Conservation (phyloP, 805 yeast genomes). For the Cyberlindnera americana region DNA sequence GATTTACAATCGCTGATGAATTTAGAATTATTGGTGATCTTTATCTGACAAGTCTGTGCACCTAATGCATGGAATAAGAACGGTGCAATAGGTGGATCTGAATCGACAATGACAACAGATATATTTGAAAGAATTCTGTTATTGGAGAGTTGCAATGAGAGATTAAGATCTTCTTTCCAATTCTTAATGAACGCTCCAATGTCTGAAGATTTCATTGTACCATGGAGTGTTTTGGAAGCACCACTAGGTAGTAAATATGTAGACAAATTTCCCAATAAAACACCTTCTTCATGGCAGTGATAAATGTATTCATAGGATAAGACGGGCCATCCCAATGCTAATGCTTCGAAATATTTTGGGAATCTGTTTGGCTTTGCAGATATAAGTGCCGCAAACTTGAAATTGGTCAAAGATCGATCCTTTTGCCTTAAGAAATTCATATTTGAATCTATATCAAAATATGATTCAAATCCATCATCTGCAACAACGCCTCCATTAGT, state of each 20-base stretch:
- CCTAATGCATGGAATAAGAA: conserved; percentile 47
- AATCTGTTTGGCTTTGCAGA: conserved; percentile 54
- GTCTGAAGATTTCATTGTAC: conserved; percentile 45
- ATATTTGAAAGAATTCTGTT: conserved; percentile 29
- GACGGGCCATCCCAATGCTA: conserved; percentile 86
- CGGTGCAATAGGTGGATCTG: conserved; percentile 31
- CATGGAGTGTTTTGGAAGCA: conserved; percentile 42
- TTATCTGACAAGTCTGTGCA: conserved; percentile 25
- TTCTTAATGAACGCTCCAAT: conserved; percentile 41
- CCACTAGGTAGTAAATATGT: conserved; percentile 73
- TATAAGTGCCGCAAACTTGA: conserved; percentile 62
- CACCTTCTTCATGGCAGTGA: conserved; percentile 39
- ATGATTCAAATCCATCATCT: conserved; percentile 31
- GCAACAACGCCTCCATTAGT: conserved; percentile 42
- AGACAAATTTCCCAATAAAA: conserved; percentile 24
- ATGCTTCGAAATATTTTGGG: conserved; percentile 69
- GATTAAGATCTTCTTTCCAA: conserved; percentile 28
- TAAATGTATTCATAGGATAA: conserved; percentile 54
- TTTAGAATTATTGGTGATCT: conserved; percentile 8
- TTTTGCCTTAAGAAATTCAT: conserved; percentile 7
- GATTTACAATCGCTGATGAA: conserved; percentile 10
- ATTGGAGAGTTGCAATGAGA: conserved; percentile 41
- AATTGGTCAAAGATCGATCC: conserved; percentile 17
- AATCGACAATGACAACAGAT: conserved; percentile 18
- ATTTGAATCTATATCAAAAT: conserved; percentile 3